These are phyloP conservation scores for Kwoniella shivajii DNA, from an alignment of 1,284 basidiomycete species.

Conservation along the genomic window DNA sequence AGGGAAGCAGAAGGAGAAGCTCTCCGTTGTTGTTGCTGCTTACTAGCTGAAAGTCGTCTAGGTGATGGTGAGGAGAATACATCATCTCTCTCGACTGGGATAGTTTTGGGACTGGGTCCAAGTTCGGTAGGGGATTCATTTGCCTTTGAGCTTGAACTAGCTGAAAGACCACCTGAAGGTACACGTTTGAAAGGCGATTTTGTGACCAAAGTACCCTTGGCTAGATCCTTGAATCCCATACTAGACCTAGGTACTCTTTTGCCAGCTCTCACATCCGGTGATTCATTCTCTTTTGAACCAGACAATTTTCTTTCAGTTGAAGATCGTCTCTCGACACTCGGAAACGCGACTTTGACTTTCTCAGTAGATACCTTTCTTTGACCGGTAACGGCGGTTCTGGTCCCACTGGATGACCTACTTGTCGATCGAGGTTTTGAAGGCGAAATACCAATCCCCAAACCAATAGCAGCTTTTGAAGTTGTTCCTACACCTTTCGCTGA, in stretches of 20 bases:
- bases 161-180: constrained; percentile 24
- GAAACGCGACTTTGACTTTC: constrained; percentile 35
- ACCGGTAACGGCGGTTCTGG: constrained; percentile 33
- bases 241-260: constrained; percentile 69
- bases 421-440: constrained; percentile 23
- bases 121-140: constrained; percentile 21
- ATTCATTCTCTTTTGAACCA: constrained; percentile 63
- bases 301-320: constrained; percentile 41
- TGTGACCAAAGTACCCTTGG: constrained; percentile 74
- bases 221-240: constrained; percentile 70
- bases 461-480: constrained; percentile 38
- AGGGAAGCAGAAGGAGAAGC: constrained; percentile 30
- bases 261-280: constrained; percentile 60
- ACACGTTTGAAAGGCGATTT: constrained; percentile 72
- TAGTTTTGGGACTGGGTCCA: constrained; percentile 22
- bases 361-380: constrained; percentile 43
- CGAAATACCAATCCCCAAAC: constrained; percentile 47
- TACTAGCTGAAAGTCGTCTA: constrained; percentile 29
- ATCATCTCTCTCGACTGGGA: constrained; percentile 35
- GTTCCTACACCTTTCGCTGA: constrained; percentile 32
- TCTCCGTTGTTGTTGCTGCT: constrained; percentile 21
- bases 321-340: constrained; percentile 20
- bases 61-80: constrained; percentile 44
- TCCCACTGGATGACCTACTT: constrained; percentile 19
- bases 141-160: constrained; percentile 9